Base-by-base conservation (phyloP, 2,329 filamentous ascomycete species). In the Fusarium sp. region DNA sequence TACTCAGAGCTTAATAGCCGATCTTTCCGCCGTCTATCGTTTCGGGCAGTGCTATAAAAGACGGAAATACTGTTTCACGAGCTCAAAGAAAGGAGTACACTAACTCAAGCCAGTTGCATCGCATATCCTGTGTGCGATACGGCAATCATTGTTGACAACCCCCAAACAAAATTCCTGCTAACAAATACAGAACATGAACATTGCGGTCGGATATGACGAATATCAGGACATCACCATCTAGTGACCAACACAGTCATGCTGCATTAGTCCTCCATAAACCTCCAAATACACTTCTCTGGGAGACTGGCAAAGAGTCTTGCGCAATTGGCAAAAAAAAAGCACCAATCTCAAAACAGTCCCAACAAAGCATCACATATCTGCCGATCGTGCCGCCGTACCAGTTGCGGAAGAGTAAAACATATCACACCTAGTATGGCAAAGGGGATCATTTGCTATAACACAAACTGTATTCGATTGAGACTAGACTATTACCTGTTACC, bases 121-220 rank as follows among this genome's bases (percentile, higher is more conserved):
- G 8, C 8, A 9, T 3, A 25, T 25, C 25, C 25, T 25, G 25
- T 3, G 8, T 25, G 25, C 25, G 8, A 25, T 25, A 9, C 25
- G 25, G 10, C 25, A 25, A 6, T 25, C 7, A 6, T 25, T 9
- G 25, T 25, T 25, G 8, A 6, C 8, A 25, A 9, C 25, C 25
- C 10, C 7, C 25, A 9, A 25, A 25, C 8, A 25, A 8, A 9
- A 6, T 25, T 25, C 25, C 10, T 6, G 25, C 25, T 9, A 25
- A 9, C 25, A 25, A 25, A 9, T 25, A 25, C 7, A 9, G 25
- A 25, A 25, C 25, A 5, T 25, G 7, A 8, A 8, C 25, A 6
- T 25, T 25, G 3, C 25, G 25, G 7, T 95, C 53, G 95, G 96
- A 39, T 33, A 33, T 33, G 31, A 33, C 5, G 31, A 33, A 33